Base-by-base conservation (phyloP, 176 grass and related monocot genomes). In the Triticum dicoccoides region DNA sequence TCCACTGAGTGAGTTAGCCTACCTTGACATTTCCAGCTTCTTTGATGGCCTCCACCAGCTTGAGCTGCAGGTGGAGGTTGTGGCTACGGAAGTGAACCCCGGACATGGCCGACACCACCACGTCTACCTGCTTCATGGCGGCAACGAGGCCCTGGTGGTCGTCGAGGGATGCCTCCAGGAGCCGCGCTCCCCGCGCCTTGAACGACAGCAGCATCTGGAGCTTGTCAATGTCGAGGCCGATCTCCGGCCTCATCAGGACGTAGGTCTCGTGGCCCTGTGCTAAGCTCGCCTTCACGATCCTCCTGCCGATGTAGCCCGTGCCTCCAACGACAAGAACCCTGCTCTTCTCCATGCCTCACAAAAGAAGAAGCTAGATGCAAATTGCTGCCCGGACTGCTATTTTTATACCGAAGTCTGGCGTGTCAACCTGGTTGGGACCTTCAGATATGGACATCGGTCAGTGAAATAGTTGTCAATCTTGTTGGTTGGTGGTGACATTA, bases 1-100 rank as follows among this genome's bases (percentile, higher is more conserved):
- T 39, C 20, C 20, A 11, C 17, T 14, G 5, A 3, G 9, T n/a
- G 69, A 74, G 7, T 18, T 17, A 69, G 71, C 27, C 17, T 23
- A 95, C 91, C 91, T 92, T 95, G 24, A 92, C 69, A 54, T 89
- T 95, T 47, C 91, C 94, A 5, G 88, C 94, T 63, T 87, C 82
- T 81, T 93, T 93, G 67, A 97, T 92, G 0, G 91, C 94, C 68
- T 92, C 79, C 6, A 97, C 83, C 14, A 97, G 88, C 79, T 88
- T 92, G 74, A 89, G 90, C 73, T 97, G 94, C 42, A 79, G 14
- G 1, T 3, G 15, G 8, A 89, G 45, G 34, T 66, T 75, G n/a
- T 68, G 77, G 79, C 76, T 73, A 8, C 62, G 77, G 35, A 83
- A 18, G 78, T 42, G 27, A 15, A 21, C 47, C 2, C 85, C 87